Conservation (phyloP, 2,329 filamentous ascomycete species). For the Cytospora schulzeri region DNA sequence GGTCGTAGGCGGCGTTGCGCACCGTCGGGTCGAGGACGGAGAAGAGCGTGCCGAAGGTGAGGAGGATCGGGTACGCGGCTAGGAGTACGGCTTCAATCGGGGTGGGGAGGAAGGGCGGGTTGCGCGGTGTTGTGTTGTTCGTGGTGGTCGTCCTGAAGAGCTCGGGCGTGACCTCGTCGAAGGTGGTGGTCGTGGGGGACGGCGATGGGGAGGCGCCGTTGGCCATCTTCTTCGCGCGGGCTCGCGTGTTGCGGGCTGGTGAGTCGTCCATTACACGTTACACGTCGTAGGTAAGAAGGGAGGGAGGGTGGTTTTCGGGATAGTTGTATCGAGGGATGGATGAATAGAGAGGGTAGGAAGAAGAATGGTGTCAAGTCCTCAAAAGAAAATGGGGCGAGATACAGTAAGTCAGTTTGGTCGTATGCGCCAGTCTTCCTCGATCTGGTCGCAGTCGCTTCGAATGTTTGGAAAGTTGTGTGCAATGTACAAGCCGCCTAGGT, state of each 20-base stretch:
- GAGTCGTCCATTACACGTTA: conserved; percentile 23
- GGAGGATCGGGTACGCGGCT: conserved; percentile 72
- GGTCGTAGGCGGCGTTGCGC: conserved; percentile 64
- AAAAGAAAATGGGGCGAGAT: not conserved
- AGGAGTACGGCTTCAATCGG: conserved; percentile 67
- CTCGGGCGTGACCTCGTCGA: conserved; percentile 17
- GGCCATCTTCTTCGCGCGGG: conserved; percentile 17
- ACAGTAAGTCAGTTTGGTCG: not conserved
- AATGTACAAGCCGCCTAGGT: not conserved
- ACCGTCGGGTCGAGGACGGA: conserved; percentile 74
- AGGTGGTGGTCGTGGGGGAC: conserved; percentile 5
- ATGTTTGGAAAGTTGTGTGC: not conserved
- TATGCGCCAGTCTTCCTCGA: not conserved
- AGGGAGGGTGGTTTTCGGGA: not conserved
- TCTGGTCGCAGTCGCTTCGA: not conserved
- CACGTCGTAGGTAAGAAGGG: not conserved
- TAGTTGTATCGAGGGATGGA: not conserved
- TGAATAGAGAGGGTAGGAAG: not conserved
- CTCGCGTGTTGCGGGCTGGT: conserved; percentile 20
- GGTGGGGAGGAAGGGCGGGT: conserved; percentile 68
- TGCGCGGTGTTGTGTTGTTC: conserved; percentile 35
- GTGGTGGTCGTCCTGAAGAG: not conserved
- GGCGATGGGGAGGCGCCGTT: conserved; percentile 5
- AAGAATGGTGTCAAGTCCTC: not conserved
- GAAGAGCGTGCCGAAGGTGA: conserved; percentile 82